Evolutionary conservation across 495 filamentous ascomycete species (phyloP), one percentile per base, ranked within the genome.

Genomic region (Hyaloscypha variabilis): DNA sequence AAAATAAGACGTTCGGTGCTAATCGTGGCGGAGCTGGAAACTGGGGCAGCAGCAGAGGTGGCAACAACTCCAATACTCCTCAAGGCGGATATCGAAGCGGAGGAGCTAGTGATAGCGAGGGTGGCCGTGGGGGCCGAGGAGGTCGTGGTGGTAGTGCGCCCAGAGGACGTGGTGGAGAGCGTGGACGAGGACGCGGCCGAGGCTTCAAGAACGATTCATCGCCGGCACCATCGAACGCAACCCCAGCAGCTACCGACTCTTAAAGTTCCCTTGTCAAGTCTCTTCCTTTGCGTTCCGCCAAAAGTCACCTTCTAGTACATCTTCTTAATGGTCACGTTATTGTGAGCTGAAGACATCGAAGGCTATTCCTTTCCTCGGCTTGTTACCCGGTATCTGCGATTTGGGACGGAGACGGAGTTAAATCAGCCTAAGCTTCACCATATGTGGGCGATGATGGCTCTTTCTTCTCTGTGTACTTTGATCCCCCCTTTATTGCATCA

Each of bases 71-170:
- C n/a, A 80, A 77, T 55, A 66, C 76, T 49, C 76, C 76, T 34
- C 82, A 80, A 70, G 88, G 83, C 69, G 92, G 88, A 71, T 96
- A 93, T 75, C 83, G 88, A 69, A 94, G 88, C 71, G 87, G 82
- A 61, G 88, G 80, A 55, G 81, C 73, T 31, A 97, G 92, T 73
- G 95, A 96, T 73, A 94, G 91, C 60, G 92, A 96, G 71, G 85
- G 81, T 50, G 80, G 77, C 60, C 79, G 72, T 56, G 78, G 86
- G 50, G 82, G 87, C 23, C 81, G 87, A 42, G 87, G 90, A 54
- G 87, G 87, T 57, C 86, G 88, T 53, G 83, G 86, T 69, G 86
- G 86, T 69, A 86, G 86, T n/a, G 82, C 87, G 6, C 82, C 85
- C 58, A 82, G 87, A 50, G 78, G 82, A 54, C 76, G 80, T 10